Evolutionary conservation across 176 grass and related monocot genomes (phyloP).

Genomic region (Bonia amplexicaulis): DNA sequence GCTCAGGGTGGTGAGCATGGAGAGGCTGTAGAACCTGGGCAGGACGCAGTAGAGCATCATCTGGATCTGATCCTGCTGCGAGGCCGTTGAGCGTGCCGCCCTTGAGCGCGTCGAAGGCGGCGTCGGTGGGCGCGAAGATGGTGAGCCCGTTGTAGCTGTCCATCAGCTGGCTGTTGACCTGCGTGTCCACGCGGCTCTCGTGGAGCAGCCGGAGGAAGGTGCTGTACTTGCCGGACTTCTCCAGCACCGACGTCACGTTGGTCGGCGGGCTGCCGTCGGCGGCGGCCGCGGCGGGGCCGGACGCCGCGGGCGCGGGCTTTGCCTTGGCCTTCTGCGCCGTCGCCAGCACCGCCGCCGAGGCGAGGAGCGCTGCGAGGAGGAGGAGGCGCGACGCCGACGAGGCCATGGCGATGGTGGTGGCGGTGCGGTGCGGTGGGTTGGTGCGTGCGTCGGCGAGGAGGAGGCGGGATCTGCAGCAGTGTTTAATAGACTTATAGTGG

Average conservation of each 20-base stretch:
- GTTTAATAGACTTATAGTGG: constrained; percentile 55
- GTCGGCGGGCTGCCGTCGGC: constrained; percentile 8
- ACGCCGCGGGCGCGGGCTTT: not conserved
- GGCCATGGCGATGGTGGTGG: constrained; percentile 6
- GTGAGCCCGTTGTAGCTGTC: constrained; percentile 74
- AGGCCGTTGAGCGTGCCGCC: constrained; percentile 54
- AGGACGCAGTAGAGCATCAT: constrained; percentile 76
- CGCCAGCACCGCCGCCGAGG: not conserved
- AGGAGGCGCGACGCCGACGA: constrained; percentile 22
- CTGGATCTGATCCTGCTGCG: constrained; percentile 66
- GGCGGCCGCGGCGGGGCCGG: not conserved
- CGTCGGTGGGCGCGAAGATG: constrained; percentile 72
- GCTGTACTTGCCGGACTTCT: constrained; percentile 48
- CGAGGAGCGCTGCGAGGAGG: not conserved
- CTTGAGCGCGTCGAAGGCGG: constrained; percentile 60
- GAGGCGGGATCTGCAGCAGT: constrained; percentile 17
- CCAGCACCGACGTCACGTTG: constrained; percentile 54
- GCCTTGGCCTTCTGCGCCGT: constrained; percentile 32
- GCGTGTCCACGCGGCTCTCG: constrained; percentile 57
- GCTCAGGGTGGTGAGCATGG: constrained; percentile 42
- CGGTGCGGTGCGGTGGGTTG: no score
- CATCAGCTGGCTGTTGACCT: constrained; percentile 84
- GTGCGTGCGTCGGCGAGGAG: not conserved
- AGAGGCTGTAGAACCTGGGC: constrained; percentile 50
- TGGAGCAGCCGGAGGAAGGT: constrained; percentile 48